These are phyloP conservation scores for Stentor coeruleus DNA, from an alignment of 73 alveolate species.

Conservation along the genomic window DNA sequence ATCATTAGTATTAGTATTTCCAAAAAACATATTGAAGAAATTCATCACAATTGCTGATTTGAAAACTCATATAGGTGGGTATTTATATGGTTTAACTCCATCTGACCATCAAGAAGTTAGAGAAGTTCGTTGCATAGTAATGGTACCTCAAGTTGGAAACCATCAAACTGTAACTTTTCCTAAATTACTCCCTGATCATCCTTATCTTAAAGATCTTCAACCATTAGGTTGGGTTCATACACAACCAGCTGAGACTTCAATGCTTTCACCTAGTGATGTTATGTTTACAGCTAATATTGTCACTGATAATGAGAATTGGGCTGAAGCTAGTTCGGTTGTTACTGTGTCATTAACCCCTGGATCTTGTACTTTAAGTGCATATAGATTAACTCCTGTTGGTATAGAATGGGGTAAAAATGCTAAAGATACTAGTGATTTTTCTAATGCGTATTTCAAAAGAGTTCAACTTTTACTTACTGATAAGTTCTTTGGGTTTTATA, in stretches of 20 bases:
- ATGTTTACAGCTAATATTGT: conserved; percentile 86
- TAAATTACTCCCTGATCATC: conserved; percentile 95
- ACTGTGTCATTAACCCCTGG: conserved; percentile 99
- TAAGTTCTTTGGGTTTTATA: conserved; percentile 96
- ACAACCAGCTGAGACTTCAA: conserved; percentile 82
- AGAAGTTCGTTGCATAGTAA: conserved; percentile 83
- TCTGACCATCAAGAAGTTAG: conserved; percentile 88
- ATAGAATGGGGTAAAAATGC: conserved; percentile 84
- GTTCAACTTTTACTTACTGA: conserved; percentile 80
- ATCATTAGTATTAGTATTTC: conserved; percentile 94
- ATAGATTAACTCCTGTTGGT: conserved; percentile 88
- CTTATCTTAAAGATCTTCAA: conserved; percentile 93
- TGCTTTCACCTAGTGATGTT: conserved; percentile 89
- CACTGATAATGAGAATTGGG: conserved; percentile 88
- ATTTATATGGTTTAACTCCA: conserved; percentile 97
- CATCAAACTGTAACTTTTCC: conserved; percentile 91
- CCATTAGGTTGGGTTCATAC: conserved; percentile 99
- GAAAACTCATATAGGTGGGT: conserved; percentile 98
- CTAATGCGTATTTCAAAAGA: background rate
- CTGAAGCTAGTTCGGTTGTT: conserved; percentile 84
- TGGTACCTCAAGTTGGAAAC: conserved; percentile 95
- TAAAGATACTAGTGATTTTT: conserved; percentile 30
- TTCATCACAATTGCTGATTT: conserved; percentile 97
- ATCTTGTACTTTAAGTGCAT: conserved; percentile 95
- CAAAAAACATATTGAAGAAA: conserved; percentile 97